Evolutionary conservation across 495 filamentous ascomycete genomes (phyloP).

Genomic region (Penicillium silybi): DNA sequence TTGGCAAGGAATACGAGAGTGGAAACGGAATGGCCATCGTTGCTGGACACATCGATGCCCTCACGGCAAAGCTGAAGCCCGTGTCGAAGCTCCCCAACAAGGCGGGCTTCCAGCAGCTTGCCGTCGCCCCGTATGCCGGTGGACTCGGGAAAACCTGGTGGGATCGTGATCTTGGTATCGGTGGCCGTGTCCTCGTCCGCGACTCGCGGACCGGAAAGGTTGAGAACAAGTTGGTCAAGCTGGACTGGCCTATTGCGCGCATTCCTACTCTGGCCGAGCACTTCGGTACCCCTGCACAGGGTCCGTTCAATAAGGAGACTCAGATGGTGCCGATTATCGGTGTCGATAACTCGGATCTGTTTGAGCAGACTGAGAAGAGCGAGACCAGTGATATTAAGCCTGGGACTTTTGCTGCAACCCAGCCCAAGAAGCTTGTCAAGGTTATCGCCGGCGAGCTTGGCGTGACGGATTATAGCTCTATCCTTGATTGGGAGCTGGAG

Average conservation of each 20-base stretch:
- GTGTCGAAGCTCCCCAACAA: constrained; percentile 74
- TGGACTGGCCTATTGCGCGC: constrained; percentile 89
- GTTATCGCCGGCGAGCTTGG: constrained; percentile 72
- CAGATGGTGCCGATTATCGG: constrained; percentile 94
- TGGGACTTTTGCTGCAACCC: constrained; percentile 70
- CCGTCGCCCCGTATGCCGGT: constrained; percentile 89
- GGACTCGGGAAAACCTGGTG: constrained; percentile 85
- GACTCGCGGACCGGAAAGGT: constrained; percentile 72
- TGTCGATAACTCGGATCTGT: constrained; percentile 67
- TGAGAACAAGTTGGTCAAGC: constrained; percentile 75
- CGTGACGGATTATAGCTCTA: constrained; percentile 62
- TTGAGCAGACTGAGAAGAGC: constrained; percentile 18
- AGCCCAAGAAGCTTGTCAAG: constrained; percentile 78
- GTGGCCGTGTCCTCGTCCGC: constrained; percentile 80
- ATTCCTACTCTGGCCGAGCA: constrained; percentile 93
- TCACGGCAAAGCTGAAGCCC: constrained; percentile 86
- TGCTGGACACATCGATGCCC: constrained; percentile 87
- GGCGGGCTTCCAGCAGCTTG: constrained; percentile 84
- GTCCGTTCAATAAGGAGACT: constrained; percentile 83
- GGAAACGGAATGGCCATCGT: constrained; percentile 80
- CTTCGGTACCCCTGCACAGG: constrained; percentile 76
- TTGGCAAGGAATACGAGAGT: constrained; percentile 76
- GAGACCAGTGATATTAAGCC: constrained; percentile 30
- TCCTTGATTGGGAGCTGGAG: constrained; percentile 97
- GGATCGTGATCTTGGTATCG: constrained; percentile 89